Base-by-base conservation (phyloP, 2,329 filamentous ascomycete genomes). In the Sordariomycetes sp. region DNA sequence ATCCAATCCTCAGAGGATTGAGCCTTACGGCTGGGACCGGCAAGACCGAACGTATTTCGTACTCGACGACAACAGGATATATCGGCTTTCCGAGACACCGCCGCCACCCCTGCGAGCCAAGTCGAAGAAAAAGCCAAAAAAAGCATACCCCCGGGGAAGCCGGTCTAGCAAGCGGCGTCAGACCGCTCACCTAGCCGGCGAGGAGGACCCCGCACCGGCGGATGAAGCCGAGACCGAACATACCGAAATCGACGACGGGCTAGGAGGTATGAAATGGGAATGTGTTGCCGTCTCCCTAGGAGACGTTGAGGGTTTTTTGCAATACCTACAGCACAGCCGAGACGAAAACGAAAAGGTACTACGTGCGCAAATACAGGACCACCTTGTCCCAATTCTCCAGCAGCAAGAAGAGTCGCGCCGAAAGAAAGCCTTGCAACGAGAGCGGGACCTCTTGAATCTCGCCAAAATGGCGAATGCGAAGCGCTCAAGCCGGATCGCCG, bases 401-500 rank as follows among this genome's bases (percentile, higher is more conserved):
- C 89, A 88, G 66, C 85, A 89, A 63, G 84, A 87, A 64, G 81
- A 92, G 65, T 81, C 85, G 34, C 85, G 86, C 61, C 92, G 93
- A 70, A 74, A 83, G 73, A 79, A 90, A 76, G 77, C 87, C 55
- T 65, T 76, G 3, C 81, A 85, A 61, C 78, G 87, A 64, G 83
- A 95, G 68, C 89, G 86, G 61, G 93, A 97, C 66, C 72, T 96
- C 24, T 76, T 90, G 57, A 90, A 85, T 64, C 72, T 96, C 63
- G 87, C 93, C 64, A 93, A 94, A 69, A 81, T 97, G 73, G 90
- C 90, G n/a, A 89, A 87, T 59, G 93, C 94, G 3, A 99, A 99
- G 74, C 80, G 94, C 62, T 99, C 94, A 1, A 96, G 90, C 66
- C 85, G 94, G 62, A 83, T 99, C 63, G 92, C 93, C 20, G 81